Base-by-base conservation (phyloP, 306 rosid genomes). In the Abrus precatorius region DNA sequence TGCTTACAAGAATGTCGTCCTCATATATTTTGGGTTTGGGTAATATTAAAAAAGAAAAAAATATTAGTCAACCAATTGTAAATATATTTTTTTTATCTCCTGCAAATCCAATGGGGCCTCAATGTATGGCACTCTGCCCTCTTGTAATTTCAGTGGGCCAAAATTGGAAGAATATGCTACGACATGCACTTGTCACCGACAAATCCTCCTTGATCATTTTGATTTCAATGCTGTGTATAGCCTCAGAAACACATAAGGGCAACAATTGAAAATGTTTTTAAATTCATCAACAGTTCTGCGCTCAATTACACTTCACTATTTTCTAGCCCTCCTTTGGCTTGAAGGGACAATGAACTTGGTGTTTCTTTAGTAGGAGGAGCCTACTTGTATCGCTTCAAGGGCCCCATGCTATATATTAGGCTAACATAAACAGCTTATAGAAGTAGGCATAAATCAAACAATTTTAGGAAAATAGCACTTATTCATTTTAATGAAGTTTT, bases 1-100 rank as follows among this genome's bases (percentile, higher is more conserved):
- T 74, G 69, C 62, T 57, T 82, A 74, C 73, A 67, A 68, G 48
- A 80, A 83, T 34, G 53, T 77, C 43, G 87, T 67, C 88, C 85
- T 77, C 85, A 89, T 75, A 89, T 75, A 55, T 75, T 79, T 78
- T 86, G 66, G 64, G 63, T 55, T 69, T 8, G 69, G 63, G 55
- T 69, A 40, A 60, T 53, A 49, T 76, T 13, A 2, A 6, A 43
- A 20, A 69, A 43, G 34, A 66, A 66, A 14, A 6, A 74, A 47
- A 28, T 64, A 63, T 3, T 45, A 55, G 76, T 70, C 87, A 85
- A 82, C 84, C 36, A 57, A 62, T 63, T 77, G 54, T 36, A 64
- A 36, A 38, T 40, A 41, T 10, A 20, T 28, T 7, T 6, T 72
- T 64, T 34, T 44, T n/a, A n/a, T 9, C 7, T 71, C 32, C 3